A percentile compares a stretch with the other conserved stretches of the same genome.
phyloP scores from a whole-genome alignment of 179 eudicot genomes.

The Carnegiea gigantea region DNA sequence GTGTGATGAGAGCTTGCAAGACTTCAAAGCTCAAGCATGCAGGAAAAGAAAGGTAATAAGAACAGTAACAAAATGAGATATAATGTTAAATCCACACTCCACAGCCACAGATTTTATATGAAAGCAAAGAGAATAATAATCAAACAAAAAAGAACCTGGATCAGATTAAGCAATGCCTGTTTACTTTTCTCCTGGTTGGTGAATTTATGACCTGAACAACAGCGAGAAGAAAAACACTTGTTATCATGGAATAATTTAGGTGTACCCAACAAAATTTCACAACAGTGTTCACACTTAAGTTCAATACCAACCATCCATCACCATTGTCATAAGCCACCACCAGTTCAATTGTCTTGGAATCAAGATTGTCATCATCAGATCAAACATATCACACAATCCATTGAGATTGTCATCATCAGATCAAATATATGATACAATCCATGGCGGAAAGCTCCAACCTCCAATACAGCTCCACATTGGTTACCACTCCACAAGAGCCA shows the following conservation, averaged over 20 bases:
- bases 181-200: slow-evolving; percentile 10
- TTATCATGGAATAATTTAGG: not conserved
- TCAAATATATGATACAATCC: not conserved
- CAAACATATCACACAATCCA: not conserved
- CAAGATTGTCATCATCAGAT: not conserved
- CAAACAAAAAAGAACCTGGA: not conserved
- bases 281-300: not conserved
- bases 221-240: not conserved
- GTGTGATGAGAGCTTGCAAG: not conserved
- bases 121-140: not conserved
- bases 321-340: not conserved
- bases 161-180: slow-evolving; percentile 13
- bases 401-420: not conserved
- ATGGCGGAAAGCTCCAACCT: not conserved
- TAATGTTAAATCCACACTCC: not conserved
- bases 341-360: not conserved
- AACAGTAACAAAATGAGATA: not conserved
- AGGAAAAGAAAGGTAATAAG: not conserved
- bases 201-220: not conserved
- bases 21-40: not conserved
- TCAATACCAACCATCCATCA: not conserved
- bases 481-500: not conserved
- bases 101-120: not conserved
- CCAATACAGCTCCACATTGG: not conserved
- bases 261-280: not conserved